Evolutionary conservation across 2,329 filamentous ascomycete genomes (phyloP), one percentile per base, ranked within the genome.

Genomic region (Cladobotryum mycophilum): DNA sequence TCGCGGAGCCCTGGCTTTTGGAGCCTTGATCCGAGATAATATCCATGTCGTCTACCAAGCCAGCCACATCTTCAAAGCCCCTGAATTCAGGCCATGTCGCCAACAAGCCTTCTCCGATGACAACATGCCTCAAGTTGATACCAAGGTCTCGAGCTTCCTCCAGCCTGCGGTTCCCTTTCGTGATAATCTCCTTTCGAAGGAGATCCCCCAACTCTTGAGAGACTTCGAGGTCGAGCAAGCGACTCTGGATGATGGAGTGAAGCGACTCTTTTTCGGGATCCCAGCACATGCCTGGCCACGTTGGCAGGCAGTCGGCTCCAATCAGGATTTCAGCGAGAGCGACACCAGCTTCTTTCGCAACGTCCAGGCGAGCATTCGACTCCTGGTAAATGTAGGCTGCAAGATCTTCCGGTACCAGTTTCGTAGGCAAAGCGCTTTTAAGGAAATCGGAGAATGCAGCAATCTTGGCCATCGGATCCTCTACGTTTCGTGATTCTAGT

Each of bases 231-330:
- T 56, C 57, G 1, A 45, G 3, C 1, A 67, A 54, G 2, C 54
- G 57, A 9, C 46, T 37, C 48, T 68, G 67, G 2, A 69, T 53
- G 5, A 41, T 34, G 1, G 44, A 18, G 33, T 67, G 63, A 4
- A 67, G 49, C 3, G 60, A 55, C 17, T 60, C 56, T 3, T 18
- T 18, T 1, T 51, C 41, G 0, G 63, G 54, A 34, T 66, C 61
- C 63, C 62, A 67, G 1, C 42, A 45, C 13, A 51, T 47, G 6
- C 45, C 50, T 1, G 52, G 20, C 67, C 66, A 69, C 3, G 56
- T 52, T 0, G 63, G 63, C 2, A 68, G 54, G 5, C 67, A 67
- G 22, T 68, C 60, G 0, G 57, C 47, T 2, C 58, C 64, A 3
- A 68, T 58, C 22, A 34, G 46, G 5, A 69, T 48, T 0, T 61